Base-by-base conservation (phyloP, 2,329 filamentous ascomycete genomes). In the Anthostomella pinea region DNA sequence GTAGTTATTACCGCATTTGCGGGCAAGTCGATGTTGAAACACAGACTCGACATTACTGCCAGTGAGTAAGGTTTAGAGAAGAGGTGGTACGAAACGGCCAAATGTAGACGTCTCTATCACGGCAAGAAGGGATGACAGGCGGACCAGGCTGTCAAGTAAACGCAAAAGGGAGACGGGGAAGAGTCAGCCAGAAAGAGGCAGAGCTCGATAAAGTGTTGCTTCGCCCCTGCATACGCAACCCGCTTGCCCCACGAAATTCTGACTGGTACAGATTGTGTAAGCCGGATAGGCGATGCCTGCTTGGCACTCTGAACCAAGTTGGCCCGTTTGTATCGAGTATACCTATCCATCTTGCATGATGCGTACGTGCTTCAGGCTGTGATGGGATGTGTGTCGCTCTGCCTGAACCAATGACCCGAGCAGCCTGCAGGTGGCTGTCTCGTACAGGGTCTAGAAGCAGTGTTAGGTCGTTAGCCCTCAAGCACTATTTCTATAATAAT, bases 161-260 rank as follows among this genome's bases (percentile, higher is more conserved):
- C n/a, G 6, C 24, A 13, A 26, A 11, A 26, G n/a, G 24, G n/a
- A n/a, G n/a, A n/a, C n/a, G n/a, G n/a, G 10, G 10, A 36, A 18
- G 14, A 16, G 29, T 19, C n/a, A n/a, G n/a, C n/a, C n/a, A n/a
- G n/a, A n/a, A n/a, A n/a, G 24, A 26, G 24, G 24, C n/a, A 26
- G 15, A 26, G 15, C 24, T 11, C n/a, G 8, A 26, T 16, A 8
- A 29, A 8, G 18, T 30, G 30, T 27, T 37, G 30, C 41, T 45
- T 46, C 38, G 51, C 50, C 48, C 46, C 51, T 45, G 49, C 45
- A 56, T 54, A 52, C 49, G 52, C 44, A 56, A 49, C 38, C 43
- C 43, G 40, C 39, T 35, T 25, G 45, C 51, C 47, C 45, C 42
- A 41, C 41, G 39, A 49, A 35, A 32, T 28, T 48, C 30, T 28